Percentiles rank a stretch among this genome's conserved stretches.
Conservation (phyloP, 345 rosid species). For the Aethionema arabicum region DNA sequence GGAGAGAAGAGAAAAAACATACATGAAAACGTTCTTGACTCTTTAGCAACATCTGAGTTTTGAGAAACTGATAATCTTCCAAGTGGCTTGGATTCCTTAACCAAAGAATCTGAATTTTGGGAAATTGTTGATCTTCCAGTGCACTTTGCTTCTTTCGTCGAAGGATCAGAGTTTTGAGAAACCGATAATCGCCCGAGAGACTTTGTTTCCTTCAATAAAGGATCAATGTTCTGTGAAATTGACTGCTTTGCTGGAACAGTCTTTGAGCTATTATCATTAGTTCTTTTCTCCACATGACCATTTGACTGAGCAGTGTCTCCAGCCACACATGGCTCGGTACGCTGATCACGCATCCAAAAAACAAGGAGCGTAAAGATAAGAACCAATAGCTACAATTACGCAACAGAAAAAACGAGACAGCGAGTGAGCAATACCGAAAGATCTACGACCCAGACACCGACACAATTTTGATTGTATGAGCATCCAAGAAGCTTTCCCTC, state of each 20-base stretch:
- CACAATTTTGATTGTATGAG: constrained; percentile 96
- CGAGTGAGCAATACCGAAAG: constrained; percentile 63
- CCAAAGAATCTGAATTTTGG: constrained; percentile 48
- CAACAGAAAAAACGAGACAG: constrained; percentile 2
- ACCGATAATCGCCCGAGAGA: constrained; percentile 79
- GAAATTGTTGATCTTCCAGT: constrained; percentile 72
- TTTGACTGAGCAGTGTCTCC: constrained; percentile 48
- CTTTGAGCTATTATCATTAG: constrained; percentile 64
- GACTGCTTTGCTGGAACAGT: constrained; percentile 50
- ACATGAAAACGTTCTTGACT: constrained; percentile 62
- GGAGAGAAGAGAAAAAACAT: constrained; percentile 28
- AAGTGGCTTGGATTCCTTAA: constrained; percentile 75
- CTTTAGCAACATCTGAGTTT: constrained; percentile 72
- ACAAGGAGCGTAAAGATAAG: constrained; percentile 22
- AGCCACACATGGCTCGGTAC: constrained; percentile 66
- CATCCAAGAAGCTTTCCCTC: constrained; percentile 99
- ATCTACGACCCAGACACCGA: constrained; percentile 98
- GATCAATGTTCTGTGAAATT: constrained; percentile 50
- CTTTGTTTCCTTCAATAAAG: constrained; percentile 68
- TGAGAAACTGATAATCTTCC: constrained; percentile 87
- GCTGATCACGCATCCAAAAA: constrained; percentile 44
- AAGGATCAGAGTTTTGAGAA: constrained; percentile 77
- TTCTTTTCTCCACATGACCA: constrained; percentile 62
- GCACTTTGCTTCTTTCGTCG: constrained; percentile 71
- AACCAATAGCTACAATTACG: constrained; percentile 17